phyloP scores from a whole-genome alignment of 306 rosid genomes.

The Fragaria vesca region DNA sequence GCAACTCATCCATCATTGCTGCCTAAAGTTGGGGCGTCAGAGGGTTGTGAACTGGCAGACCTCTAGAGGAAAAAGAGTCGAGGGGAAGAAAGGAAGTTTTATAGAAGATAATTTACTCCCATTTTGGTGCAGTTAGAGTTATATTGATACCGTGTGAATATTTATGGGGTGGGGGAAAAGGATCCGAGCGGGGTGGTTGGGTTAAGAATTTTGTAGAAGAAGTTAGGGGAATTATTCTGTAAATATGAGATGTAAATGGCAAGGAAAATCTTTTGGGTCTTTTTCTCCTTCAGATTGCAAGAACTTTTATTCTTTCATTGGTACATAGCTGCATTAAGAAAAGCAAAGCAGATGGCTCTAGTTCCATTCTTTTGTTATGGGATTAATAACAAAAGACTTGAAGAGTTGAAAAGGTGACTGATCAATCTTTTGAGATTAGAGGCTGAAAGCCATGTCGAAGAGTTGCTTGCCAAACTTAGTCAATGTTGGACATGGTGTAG shows the following conservation, averaged over 20 bases:
- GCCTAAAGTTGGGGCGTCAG: slow-evolving; percentile 13
- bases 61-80: background rate
- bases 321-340: background rate
- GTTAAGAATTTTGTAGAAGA: slow-evolving; percentile 65
- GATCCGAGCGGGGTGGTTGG: slow-evolving; percentile 26
- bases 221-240: slow-evolving; percentile 58
- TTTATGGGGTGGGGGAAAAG: slow-evolving; percentile 11
- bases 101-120: slow-evolving; percentile 9
- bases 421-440: slow-evolving; percentile 2
- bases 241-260: slow-evolving; percentile 83
- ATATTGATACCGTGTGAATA: slow-evolving; percentile 10
- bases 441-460: slow-evolving; percentile 72
- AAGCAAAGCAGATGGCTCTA: background rate
- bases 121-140: slow-evolving; percentile 7
- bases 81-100: background rate
- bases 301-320: slow-evolving; percentile 1
- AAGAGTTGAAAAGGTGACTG: background rate
- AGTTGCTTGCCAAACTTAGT: slow-evolving; percentile 59
- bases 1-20: background rate
- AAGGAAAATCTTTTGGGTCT: slow-evolving; percentile 35
- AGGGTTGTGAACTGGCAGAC: slow-evolving; percentile 26
- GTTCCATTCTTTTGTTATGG: background rate
- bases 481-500: slow-evolving; percentile 32
- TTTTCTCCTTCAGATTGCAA: slow-evolving; percentile 4
- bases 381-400: too few relatives aligned